Percentiles rank a stretch among this genome's conserved stretches.
phyloP scores from a whole-genome alignment of 148 eudicot genomes.

The Rhododendron henanense region DNA sequence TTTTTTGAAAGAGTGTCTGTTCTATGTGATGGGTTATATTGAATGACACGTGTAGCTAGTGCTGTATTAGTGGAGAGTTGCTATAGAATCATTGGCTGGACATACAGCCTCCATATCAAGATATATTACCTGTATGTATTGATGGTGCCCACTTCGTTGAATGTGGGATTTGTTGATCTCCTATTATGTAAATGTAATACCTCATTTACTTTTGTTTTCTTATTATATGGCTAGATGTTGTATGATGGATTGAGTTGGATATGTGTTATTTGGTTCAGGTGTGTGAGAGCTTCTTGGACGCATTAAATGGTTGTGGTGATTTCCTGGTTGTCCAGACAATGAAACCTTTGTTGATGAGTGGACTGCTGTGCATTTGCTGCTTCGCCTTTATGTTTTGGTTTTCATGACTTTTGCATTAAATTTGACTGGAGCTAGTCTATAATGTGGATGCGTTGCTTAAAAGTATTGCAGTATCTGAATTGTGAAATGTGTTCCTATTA shows the following conservation, averaged over 20 bases:
- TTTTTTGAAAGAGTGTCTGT: background rate
- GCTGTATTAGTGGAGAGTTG: background rate
- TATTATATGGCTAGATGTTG: slow-evolving; percentile 31
- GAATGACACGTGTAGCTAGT: background rate
- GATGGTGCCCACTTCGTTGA: background rate
- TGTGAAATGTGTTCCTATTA: background rate
- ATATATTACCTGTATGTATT: background rate
- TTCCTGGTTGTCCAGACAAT: slow-evolving; percentile 76
- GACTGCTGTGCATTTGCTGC: slow-evolving; percentile 86
- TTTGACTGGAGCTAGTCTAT: slow-evolving; percentile 14
- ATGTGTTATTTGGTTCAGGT: slow-evolving; percentile 91
- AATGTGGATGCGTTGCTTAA: slow-evolving; percentile 18
- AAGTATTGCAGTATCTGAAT: background rate
- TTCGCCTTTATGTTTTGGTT: slow-evolving; percentile 40
- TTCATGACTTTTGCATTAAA: slow-evolving; percentile 29
- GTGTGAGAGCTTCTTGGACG: slow-evolving; percentile 83
- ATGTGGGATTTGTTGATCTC: background rate
- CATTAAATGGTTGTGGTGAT: slow-evolving; percentile 94
- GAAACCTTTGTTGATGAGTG: slow-evolving; percentile 79
- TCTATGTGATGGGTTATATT: background rate
- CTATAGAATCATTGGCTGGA: slow-evolving; percentile 10
- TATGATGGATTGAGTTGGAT: slow-evolving; percentile 56
- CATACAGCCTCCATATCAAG: background rate
- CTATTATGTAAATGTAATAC: background rate
- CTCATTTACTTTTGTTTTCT: background rate